phyloP scores from a whole-genome alignment of 495 filamentous ascomycete species.

The Penicilliopsis zonata region DNA sequence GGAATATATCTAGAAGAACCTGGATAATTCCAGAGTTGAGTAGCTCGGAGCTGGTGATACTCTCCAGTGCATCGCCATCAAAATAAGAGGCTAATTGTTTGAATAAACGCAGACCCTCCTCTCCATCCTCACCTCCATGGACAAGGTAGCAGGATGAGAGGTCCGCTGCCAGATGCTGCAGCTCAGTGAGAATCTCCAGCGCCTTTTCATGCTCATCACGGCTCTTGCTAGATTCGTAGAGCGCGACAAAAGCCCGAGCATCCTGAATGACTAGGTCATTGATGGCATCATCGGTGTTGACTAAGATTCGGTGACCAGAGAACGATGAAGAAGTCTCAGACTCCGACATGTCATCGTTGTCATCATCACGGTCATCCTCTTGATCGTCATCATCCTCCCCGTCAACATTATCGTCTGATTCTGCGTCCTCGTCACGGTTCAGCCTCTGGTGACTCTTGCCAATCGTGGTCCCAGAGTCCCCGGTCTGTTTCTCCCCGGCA shows the following conservation, averaged over 20 bases:
- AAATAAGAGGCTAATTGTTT: constrained; percentile 74
- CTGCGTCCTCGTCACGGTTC: too few species aligned
- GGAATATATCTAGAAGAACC: constrained; percentile 71
- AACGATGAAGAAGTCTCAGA: constrained; percentile 53
- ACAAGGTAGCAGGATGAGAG: constrained; percentile 57
- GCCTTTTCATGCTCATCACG: constrained; percentile 68
- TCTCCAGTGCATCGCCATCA: constrained; percentile 74
- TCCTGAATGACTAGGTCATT: constrained; percentile 62
- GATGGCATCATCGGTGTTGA: constrained; percentile 45
- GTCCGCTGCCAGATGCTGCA: constrained; percentile 58
- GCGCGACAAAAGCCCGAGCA: constrained; percentile 71
- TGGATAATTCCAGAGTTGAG: constrained; percentile 82
- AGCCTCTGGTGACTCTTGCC: too few species aligned
- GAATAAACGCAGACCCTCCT: constrained; percentile 52
- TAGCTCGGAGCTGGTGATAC: constrained; percentile 93
- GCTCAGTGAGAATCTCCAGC: constrained; percentile 53
- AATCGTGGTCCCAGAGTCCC: constrained; percentile 6
- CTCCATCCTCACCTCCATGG: constrained; percentile 30
- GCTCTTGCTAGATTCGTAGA: constrained; percentile 66
- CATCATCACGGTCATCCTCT: constrained; percentile 50
- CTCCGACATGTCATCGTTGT: constrained; percentile 50
- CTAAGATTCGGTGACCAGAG: constrained; percentile 28
- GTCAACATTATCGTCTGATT: constrained; percentile 25
- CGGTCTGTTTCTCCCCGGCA: not conserved
- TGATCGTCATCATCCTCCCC: constrained; percentile 47